A percentile compares a stretch with the other conserved stretches of the same genome.
Conservation (phyloP, 176 grass and related monocot species). For the Puccinellia tenuiflora region DNA sequence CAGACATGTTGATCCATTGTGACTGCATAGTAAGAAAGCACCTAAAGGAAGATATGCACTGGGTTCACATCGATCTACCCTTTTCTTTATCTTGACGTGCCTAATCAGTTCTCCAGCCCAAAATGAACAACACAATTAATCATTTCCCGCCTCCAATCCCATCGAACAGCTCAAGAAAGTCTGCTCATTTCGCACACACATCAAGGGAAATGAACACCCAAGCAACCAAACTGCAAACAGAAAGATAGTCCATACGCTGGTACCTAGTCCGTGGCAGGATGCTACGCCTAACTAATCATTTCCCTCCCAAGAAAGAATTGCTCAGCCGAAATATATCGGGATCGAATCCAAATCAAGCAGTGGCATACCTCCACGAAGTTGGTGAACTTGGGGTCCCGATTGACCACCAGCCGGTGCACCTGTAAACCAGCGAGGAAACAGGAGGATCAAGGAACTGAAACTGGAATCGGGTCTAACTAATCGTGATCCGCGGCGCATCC, state of each 20-base stretch:
- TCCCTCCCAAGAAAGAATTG: too few species aligned
- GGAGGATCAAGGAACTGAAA: neutral
- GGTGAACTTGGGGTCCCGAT: constrained; percentile 89
- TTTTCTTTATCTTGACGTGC: neutral
- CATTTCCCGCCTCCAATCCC: neutral
- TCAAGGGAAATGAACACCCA: neutral
- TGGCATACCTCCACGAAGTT: constrained; percentile 80
- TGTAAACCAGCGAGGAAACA: neutral
- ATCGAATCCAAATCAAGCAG: neutral
- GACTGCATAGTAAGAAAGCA: neutral
- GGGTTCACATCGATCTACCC: neutral
- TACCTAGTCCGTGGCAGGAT: neutral
- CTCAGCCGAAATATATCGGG: neutral
- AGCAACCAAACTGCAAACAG: neutral
- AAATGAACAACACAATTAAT: neutral
- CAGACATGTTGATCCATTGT: neutral
- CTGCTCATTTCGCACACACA: neutral
- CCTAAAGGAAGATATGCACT: neutral
- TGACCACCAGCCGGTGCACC: constrained; percentile 91
- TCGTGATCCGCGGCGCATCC: too few species aligned
- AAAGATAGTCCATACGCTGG: neutral
- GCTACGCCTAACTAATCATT: neutral
- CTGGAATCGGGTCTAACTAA: neutral
- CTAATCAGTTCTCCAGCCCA: neutral
- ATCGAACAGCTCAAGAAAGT: neutral